A percentile compares a stretch with the other conserved stretches of the same genome.
Evolutionary conservation across 768 basidiomycete species (phyloP).

Genomic region (Naganishia onofrii): DNA sequence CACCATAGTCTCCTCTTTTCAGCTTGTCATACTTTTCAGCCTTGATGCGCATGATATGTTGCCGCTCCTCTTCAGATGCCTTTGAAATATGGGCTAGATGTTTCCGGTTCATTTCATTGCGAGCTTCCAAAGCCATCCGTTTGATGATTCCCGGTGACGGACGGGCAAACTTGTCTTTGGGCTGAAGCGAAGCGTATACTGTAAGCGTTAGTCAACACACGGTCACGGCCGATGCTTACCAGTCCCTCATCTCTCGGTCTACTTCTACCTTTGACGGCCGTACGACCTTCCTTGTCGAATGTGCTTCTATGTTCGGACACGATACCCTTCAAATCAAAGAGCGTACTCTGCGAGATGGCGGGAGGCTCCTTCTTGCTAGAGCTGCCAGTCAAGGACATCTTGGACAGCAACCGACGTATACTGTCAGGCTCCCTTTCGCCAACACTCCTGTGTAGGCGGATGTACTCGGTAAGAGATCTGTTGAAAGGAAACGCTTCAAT

Average conservation of each 20-base stretch:
- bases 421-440: too few relatives aligned
- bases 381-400: neutral
- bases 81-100: slow-evolving; percentile 40
- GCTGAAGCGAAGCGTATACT: neutral
- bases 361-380: slow-evolving; percentile 7
- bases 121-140: slow-evolving; percentile 46
- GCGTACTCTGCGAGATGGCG: slow-evolving; percentile 39
- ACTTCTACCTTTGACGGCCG: slow-evolving; percentile 39
- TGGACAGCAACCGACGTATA: neutral
- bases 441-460: too few relatives aligned
- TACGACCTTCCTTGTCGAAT: slow-evolving; percentile 46
- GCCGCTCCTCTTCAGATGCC: slow-evolving; percentile 42
- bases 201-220: neutral
- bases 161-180: slow-evolving; percentile 45
- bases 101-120: slow-evolving; percentile 41
- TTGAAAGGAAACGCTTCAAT: too few relatives aligned
- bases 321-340: slow-evolving; percentile 47
- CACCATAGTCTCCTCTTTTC: slow-evolving; percentile 42
- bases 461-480: too few relatives aligned
- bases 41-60: slow-evolving; percentile 43
- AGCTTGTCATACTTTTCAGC: slow-evolving; percentile 49
- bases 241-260: slow-evolving; percentile 31
- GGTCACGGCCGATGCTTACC: neutral
- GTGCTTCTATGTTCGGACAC: slow-evolving; percentile 47
- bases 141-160: slow-evolving; percentile 48